Percentiles rank a stretch among this genome's conserved stretches.
These are phyloP conservation scores for Rhododendron ferrugineum DNA, from an alignment of 148 eudicot genomes.

Conservation along the genomic window DNA sequence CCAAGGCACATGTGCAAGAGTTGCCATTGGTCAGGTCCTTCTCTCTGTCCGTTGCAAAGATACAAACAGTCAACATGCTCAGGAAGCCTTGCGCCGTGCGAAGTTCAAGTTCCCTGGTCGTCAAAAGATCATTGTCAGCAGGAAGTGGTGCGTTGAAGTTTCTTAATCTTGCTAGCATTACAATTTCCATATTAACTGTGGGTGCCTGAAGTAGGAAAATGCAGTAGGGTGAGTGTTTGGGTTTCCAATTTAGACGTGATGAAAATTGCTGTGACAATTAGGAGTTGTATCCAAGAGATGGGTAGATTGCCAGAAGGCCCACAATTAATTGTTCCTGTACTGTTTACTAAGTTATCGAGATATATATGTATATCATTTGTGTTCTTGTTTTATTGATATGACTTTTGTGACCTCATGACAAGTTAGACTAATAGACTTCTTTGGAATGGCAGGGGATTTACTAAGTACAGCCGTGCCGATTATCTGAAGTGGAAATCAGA, in stretches of 20 bases:
- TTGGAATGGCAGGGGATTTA: slow-evolving; percentile 30
- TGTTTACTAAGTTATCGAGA: background rate
- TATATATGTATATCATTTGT: background rate
- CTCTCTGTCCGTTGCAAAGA: slow-evolving; percentile 48
- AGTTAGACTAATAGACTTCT: background rate
- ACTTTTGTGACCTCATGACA: background rate
- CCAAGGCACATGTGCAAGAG: slow-evolving; percentile 37
- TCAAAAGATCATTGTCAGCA: slow-evolving; percentile 52
- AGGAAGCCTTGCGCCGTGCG: slow-evolving; percentile 45
- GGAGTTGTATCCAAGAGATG: background rate
- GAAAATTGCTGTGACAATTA: background rate
- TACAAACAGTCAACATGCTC: slow-evolving; percentile 31
- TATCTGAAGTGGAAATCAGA: slow-evolving; percentile 30
- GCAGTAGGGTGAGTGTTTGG: background rate
- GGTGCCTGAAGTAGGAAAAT: background rate
- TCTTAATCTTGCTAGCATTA: background rate
- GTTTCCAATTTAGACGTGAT: background rate
- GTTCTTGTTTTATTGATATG: background rate
- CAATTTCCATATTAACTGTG: background rate
- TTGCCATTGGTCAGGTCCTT: slow-evolving; percentile 44
- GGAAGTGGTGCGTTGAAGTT: slow-evolving; percentile 33
- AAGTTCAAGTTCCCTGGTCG: slow-evolving; percentile 56
- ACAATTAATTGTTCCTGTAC: background rate
- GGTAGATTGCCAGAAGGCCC: background rate
- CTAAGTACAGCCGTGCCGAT: slow-evolving; percentile 41